Percentiles rank a stretch among this genome's conserved stretches.
Evolutionary conservation across 208 protist species (phyloP).

Genomic region (Crithidia brevicula): DNA sequence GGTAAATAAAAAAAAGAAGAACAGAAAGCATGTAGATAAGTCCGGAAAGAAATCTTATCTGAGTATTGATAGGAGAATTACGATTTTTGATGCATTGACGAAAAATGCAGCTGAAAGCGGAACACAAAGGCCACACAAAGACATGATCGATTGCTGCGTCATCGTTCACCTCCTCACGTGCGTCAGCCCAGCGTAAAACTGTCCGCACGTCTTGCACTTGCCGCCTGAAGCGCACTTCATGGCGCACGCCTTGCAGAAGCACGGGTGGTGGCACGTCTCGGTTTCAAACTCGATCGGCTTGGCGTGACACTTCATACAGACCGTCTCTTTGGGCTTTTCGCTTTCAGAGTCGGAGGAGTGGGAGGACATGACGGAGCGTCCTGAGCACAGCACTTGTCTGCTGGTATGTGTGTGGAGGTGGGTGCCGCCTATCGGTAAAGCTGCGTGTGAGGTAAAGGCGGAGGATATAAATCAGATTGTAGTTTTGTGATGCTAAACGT

Average conservation of each 20-base stretch:
- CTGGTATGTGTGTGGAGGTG: too few relatives aligned
- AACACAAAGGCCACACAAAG: slow-evolving; percentile 5
- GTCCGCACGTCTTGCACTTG: slow-evolving; percentile 80
- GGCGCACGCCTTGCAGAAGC: slow-evolving; percentile 85
- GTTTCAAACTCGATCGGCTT: slow-evolving; percentile 69
- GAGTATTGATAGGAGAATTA: not conserved
- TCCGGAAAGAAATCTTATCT: too few relatives aligned
- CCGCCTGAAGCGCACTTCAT: slow-evolving; percentile 92
- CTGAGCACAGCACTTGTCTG: too few relatives aligned
- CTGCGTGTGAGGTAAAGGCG: too few relatives aligned
- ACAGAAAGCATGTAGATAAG: not conserved
- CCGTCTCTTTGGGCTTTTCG: not conserved
- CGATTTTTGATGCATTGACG: slow-evolving; percentile 5
- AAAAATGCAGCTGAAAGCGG: too few relatives aligned
- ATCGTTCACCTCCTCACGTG: slow-evolving; percentile 19
- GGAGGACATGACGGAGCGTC: slow-evolving; percentile 4
- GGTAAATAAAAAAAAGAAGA: not conserved
- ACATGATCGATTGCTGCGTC: not conserved
- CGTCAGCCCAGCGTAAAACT: slow-evolving; percentile 70
- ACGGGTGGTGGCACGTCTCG: slow-evolving; percentile 66
- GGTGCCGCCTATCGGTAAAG: too few relatives aligned
- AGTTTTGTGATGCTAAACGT: too few relatives aligned
- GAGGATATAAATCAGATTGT: too few relatives aligned
- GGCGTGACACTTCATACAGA: slow-evolving; percentile 79
- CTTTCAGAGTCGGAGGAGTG: slow-evolving; percentile 15